Evolutionary conservation across 2,329 filamentous ascomycete genomes (phyloP), one percentile per base, ranked within the genome.

Genomic region (Neofusicoccum umdonicola): DNA sequence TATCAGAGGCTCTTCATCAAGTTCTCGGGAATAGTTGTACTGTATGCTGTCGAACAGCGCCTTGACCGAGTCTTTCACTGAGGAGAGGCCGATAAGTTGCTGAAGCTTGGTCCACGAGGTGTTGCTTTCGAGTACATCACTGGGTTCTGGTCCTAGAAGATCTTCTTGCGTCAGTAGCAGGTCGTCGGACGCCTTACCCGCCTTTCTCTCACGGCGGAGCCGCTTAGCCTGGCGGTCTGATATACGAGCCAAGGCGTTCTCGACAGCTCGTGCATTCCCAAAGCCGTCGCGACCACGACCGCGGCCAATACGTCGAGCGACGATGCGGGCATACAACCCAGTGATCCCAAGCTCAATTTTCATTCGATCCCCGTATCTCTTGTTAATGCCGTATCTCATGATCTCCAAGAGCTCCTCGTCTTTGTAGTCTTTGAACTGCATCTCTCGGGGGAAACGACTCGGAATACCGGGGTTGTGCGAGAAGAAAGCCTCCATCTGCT

Each of bases 401-500:
- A 94, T 93, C 0, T 72, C 70, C 2, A 86, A 79, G 0, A 94
- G 79, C 68, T 93, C 89, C 0, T 77, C 69, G 52, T 93, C 88
- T 0, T 79, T 78, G 67, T 91, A 93, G 72, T 94, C 90, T 0
- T 83, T 78, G 64, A 93, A 94, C 47, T 85, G 82, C 69, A 93
- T 80, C 39, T 82, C 77, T 11, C 85, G 78, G 0, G 90, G 90
- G 42, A 94, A 88, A 0, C 90, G 86, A 67, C 89, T 91, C 0
- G 84, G 80, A 2, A 93, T 79, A 0, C 91, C 90, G 0, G 87
- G 87, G 50, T 93, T 93, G 66, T 93, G 89, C 0, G 85, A 81
- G 52, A 91, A 92, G 72, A 93, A 92, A 0, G 82, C 82, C 69
- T 93, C 90, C 90, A 94, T 93, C 67, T 90, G 82, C 68, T 87